Evolutionary conservation across 352 stramenopile species (phyloP), one percentile per base, ranked within the genome.

Genomic region (Phytopythium cucurbitacearum): DNA sequence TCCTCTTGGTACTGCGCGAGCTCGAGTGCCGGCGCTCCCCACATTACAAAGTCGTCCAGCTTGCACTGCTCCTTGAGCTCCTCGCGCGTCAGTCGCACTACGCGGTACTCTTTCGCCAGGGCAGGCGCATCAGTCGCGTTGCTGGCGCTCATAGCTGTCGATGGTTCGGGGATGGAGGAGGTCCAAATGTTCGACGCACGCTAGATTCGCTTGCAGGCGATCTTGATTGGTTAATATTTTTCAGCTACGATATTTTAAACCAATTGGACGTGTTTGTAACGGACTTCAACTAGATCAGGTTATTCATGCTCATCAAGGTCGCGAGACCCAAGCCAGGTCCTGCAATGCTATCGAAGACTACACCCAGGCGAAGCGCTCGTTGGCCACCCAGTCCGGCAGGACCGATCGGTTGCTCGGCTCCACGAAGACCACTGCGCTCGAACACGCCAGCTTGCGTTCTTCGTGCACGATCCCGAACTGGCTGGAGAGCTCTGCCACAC

Each of bases 31-130:
- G 72, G 69, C 32, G 64, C 58, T 1, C 69, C 72, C 73, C 73
- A 87, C 44, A 69, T 44, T 34, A 71, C 71, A 45, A 68, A 74
- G 53, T 87, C 76, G 49, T 85, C 71, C 13, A 39, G 43, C 37
- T 87, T 87, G 60, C 73, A 81, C 57, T 85, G 76, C 52, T 70
- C 38, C 48, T 74, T 73, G 39, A 87, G 71, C 59, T 69, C 64
- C 55, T 89, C 78, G 28, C 67, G 54, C 16, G 58, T 65, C 40
- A 89, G 62, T 38, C 63, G 60, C 57, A 89, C 75, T 32, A 89
- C 40, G 46, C 73, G 78, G 58, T 70, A 80, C 54, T 61, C 21
- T 28, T 28, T 28, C 21, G 21, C 21, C 2, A 28, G 21, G 21
- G 21, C 21, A 28, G 21, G 21, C 21, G 21, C 21, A 28, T 28